Base-by-base conservation (phyloP, 352 stramenopile species). In the Phytophthora quininea region DNA sequence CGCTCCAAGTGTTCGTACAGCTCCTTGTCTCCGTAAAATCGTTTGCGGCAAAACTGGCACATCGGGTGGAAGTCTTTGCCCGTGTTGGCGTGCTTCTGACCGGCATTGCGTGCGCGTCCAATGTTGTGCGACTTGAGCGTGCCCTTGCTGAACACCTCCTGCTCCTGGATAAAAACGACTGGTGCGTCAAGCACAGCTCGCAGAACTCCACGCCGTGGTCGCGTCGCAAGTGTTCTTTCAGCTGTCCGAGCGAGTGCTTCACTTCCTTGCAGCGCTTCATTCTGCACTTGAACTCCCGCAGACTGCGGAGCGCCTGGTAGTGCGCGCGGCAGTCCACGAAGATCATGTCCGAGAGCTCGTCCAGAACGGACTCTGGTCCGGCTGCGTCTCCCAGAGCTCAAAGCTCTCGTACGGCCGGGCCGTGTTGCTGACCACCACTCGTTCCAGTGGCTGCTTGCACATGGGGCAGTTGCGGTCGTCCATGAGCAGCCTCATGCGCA, bases 11-110 rank as follows among this genome's bases (percentile, higher is more conserved):
- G 90, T 29, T 93, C 80, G 57, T 94, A 95, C 53, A 97, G 77
- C 49, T 96, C 80, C 47, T 88, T 87, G 53, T 90, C 86, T 63
- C 88, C 80, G 53, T 97, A 97, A 59, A 91, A 97, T 2, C 89
- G 86, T 29, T 82, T 83, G 53, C 88, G 84, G 76, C 90, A 97
- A 57, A 97, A 97, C 62, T 96, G 86, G 55, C 90, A 97, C 71
- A 93, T 89, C 5, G 90, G 90, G 56, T 97, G 90, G 56, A 90
- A 91, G 51, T 93, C 84, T 47, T 92, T 92, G 43, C 82, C 79
- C 1, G 73, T 82, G 24, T 80, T 81, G 1, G 77, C 78, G 2
- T 86, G 73, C 50, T 88, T 89, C 59, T 73, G 67, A 35, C 49
- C 67, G 0, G 78, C 81, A 6, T 65, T 71, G 57, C 69, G 70